Conservation (phyloP, 2,329 filamentous ascomycete genomes). For the Fusarium sp. region DNA sequence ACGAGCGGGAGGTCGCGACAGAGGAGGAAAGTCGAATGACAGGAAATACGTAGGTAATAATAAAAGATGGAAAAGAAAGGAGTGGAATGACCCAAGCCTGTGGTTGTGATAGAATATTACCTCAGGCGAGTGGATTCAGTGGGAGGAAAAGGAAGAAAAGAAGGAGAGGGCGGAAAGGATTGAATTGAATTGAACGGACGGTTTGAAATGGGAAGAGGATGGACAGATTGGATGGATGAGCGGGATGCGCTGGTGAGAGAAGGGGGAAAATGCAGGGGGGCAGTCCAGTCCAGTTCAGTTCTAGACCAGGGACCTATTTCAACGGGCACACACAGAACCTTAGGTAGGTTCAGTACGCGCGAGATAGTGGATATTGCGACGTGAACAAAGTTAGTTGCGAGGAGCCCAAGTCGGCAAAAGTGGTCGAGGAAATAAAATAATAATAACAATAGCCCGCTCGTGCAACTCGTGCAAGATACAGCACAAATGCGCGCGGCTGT, state of each 20-base stretch:
- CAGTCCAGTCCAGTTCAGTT: constrained; percentile 20
- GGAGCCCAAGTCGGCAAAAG: not conserved
- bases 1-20: constrained; percentile 11
- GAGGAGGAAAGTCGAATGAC: constrained; percentile 23
- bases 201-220: constrained; percentile 35
- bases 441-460: constrained; percentile 6
- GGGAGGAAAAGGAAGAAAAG: constrained; percentile 29
- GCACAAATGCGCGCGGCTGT: constrained; percentile 30
- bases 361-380: constrained; percentile 12
- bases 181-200: constrained; percentile 34
- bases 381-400: constrained; percentile 2
- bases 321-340: not conserved
- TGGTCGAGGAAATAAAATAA: not conserved
- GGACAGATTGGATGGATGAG: constrained; percentile 25
- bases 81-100: constrained; percentile 40
- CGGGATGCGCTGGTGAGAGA: constrained; percentile 34
- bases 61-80: constrained; percentile 34
- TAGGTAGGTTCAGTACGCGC: not conserved
- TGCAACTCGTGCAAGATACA: constrained; percentile 10
- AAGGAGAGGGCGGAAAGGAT: constrained; percentile 30
- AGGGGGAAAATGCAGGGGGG: constrained; percentile 18
- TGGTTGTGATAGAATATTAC: constrained; percentile 23
- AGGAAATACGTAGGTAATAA: constrained; percentile 36
- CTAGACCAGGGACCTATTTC: constrained; percentile 18
- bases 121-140: constrained; percentile 28